These are phyloP conservation scores for Scalesia atractyloides DNA, from an alignment of 129 eudicot genomes.

Conservation along the genomic window DNA sequence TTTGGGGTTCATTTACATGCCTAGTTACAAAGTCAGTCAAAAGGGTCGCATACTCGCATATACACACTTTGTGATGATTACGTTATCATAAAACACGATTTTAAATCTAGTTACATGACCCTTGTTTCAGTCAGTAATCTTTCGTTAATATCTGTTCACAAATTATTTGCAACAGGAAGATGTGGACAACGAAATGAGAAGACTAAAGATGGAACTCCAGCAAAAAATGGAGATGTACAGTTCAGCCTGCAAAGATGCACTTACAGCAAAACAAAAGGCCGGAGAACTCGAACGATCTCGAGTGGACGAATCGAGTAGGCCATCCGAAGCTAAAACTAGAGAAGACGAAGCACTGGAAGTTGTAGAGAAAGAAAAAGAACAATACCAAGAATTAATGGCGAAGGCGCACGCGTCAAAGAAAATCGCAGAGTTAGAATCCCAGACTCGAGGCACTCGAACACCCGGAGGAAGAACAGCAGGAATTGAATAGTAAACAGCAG, in stretches of 20 bases:
- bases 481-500: neutral
- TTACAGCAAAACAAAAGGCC: conserved; percentile 59
- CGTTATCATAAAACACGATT: no score
- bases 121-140: no score
- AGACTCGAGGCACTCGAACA: conserved; percentile 28
- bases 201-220: conserved; percentile 59
- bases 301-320: conserved; percentile 43
- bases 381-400: conserved; percentile 37
- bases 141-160: neutral
- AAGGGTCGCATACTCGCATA: no score
- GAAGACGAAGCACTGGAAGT: conserved; percentile 40
- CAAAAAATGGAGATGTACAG: conserved; percentile 64
- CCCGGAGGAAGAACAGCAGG: conserved; percentile 35
- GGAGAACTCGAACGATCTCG: conserved; percentile 54
- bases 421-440: conserved; percentile 42
- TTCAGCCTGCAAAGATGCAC: conserved; percentile 66
- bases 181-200: conserved; percentile 53
- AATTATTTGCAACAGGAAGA: conserved; percentile 40
- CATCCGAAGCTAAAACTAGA: conserved; percentile 30
- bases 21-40: no score
- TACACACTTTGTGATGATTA: no score
- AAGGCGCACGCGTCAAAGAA: conserved; percentile 45
- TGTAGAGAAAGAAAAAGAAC: conserved; percentile 42
- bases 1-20: no score
- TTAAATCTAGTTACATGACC: no score